Evolutionary conservation across 768 basidiomycete genomes (phyloP).

Genomic region (Xerocomellus dryophilus): DNA sequence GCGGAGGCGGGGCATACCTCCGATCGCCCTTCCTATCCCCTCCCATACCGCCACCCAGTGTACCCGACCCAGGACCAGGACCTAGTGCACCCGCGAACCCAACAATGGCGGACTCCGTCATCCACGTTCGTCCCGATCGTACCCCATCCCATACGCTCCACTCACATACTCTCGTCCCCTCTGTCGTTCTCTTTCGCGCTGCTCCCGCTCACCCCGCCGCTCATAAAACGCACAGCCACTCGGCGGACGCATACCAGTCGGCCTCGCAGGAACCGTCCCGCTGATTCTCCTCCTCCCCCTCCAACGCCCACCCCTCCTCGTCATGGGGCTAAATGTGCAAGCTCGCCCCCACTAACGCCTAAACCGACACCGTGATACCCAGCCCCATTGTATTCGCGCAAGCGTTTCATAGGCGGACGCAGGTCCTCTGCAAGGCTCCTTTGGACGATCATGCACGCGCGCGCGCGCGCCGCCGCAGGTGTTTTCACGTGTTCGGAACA

Average conservation of each 20-base stretch:
- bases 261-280: constrained; percentile 3
- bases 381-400: no score
- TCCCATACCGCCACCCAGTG: constrained; percentile 15
- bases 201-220: constrained; percentile 12
- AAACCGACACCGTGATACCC: constrained; percentile 4
- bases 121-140: no score
- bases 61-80: constrained; percentile 5
- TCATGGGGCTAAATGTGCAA: constrained; percentile 32
- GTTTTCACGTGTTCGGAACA: no score
- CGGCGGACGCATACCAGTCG: constrained; percentile 18
- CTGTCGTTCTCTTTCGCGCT: constrained; percentile 12
- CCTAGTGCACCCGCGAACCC: no score
- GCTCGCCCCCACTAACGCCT: constrained; percentile 1
- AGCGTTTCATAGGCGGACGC: no score
- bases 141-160: constrained; percentile 27
- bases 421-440: no score
- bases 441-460: no score
- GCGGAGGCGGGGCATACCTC: constrained; percentile 33
- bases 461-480: no score
- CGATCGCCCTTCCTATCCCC: constrained; percentile 36
- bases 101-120: no score
- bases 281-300: constrained; percentile 20
- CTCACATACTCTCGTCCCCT: constrained; percentile 36
- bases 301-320: constrained; percentile 5
- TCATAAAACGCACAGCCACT: constrained; percentile 35